Base-by-base conservation (phyloP, 257 asterid species). In the Nicotiana benthamiana region DNA sequence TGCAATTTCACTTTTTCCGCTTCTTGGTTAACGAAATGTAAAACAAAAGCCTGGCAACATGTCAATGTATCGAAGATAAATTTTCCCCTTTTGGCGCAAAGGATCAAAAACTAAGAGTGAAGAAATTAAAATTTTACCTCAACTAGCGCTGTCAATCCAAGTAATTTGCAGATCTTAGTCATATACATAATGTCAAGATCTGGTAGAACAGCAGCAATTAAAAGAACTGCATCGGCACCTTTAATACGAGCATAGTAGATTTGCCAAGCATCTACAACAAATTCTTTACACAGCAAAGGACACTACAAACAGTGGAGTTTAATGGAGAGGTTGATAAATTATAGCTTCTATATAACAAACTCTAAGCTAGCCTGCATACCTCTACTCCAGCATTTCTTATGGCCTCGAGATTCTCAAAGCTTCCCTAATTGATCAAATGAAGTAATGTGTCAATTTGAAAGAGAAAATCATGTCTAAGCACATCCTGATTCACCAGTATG, bases 251-350 rank as follows among this genome's bases (percentile, higher is more conserved):
- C 98, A 85, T 90, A 89, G 88, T 87, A 92, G 80, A 94, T 77
- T 88, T 94, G 98, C 97, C 97, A 94, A 40, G 97, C 97, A 34
- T 94, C 98, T 67, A 94, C 78, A 52, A 92, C 87, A 83, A 94
- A 94, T 80, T 94, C 98, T 91, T 94, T 94, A 86, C 98, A 92
- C 84, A 94, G 84, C 79, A 94, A 90, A 76, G 98, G 98, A 77
- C 98, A 94, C 98, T 94, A 91, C 83, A 86, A 18, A 81, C 46
- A 59, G 60, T 82, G 83, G 72, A 20, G 24, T 28, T 51, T 56
- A 77, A 48, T 72, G 61, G 34, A 75, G 22, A 56, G 78, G 6
- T 63, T 46, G 59, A 13, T 72, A 34, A 18, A 30, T 36, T n/a
- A 48, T 16, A 75, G 18, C 46, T 32, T 28, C n/a, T n/a, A 26